Conservation (phyloP, 805 yeast genomes). For the Metschnikowia noctiluminum region DNA sequence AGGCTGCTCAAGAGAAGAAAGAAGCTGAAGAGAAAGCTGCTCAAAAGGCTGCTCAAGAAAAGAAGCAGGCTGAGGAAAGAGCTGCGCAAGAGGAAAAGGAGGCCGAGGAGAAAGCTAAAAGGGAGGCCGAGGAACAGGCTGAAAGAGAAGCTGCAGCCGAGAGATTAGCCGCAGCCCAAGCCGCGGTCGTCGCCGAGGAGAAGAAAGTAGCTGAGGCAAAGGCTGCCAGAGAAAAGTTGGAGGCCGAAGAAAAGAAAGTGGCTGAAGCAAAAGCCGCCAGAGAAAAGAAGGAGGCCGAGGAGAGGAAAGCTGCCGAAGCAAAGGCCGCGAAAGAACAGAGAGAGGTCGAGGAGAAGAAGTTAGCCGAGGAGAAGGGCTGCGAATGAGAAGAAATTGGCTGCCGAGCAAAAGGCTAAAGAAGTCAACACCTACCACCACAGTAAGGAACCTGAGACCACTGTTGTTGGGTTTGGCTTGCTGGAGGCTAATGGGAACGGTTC, state of each 20-base stretch:
- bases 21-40: constrained; percentile 23
- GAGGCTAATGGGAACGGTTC: background rate
- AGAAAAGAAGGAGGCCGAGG: constrained; percentile 20
- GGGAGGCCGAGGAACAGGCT: background rate
- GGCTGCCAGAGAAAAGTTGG: background rate
- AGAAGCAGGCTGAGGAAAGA: background rate
- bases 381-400: constrained; percentile 3
- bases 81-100: constrained; percentile 5
- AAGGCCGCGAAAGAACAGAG: constrained; percentile 11
- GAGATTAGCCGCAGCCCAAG: background rate
- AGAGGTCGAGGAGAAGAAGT: constrained; percentile 1
- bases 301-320: constrained; percentile 19
- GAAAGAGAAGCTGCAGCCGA: constrained; percentile 8
- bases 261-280: constrained; percentile 23
- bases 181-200: constrained; percentile 23
- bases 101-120: constrained; percentile 5
- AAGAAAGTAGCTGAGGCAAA: constrained; percentile 2
- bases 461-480: constrained; percentile 26
- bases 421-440: constrained; percentile 2
- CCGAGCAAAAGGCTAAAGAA: constrained; percentile 28
- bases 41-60: constrained; percentile 24
- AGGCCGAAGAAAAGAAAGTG: background rate
- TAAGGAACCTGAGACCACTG: constrained; percentile 15
- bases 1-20: constrained; percentile 24
- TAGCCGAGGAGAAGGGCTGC: constrained; percentile 1